Base-by-base conservation (phyloP, 108 stramenopile species). In the Seminavis robusta region DNA sequence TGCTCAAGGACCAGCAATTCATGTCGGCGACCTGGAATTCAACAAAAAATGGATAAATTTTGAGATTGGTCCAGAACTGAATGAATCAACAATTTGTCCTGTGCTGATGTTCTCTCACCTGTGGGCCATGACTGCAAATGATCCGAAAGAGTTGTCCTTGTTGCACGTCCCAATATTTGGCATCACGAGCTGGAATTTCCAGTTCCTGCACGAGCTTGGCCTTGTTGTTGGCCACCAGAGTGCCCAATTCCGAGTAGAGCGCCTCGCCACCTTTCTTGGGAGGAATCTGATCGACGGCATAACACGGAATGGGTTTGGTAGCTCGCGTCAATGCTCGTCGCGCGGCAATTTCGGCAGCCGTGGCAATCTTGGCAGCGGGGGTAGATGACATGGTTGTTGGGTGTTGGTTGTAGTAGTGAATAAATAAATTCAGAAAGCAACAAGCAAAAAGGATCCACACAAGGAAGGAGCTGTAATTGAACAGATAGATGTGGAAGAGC, bases 1-100 rank as follows among this genome's bases (percentile, higher is more conserved):
- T 54, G 33, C 32, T 29, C 4, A 47, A 10, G 9, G 38, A 41
- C 79, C 79, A 80, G 51, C 74, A 73, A 45, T 80, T 80, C 74
- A 80, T 72, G 43, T 80, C 74, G 62, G 79, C 79, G 3, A 80
- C 79, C n/a, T n/a, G n/a, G n/a, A n/a, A n/a, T n/a, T n/a, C n/a
- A n/a, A n/a, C n/a, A n/a, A n/a, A n/a, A n/a, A n/a, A n/a, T n/a
- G n/a, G n/a, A n/a, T n/a, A n/a, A n/a, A n/a, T n/a, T n/a, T n/a
- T n/a, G n/a, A n/a, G n/a, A n/a, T n/a, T n/a, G n/a, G n/a, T n/a
- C n/a, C n/a, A n/a, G n/a, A n/a, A n/a, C n/a, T n/a, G n/a, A n/a
- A n/a, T n/a, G n/a, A n/a, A n/a, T n/a, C n/a, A n/a, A n/a, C n/a
- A n/a, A n/a, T n/a, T n/a, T n/a, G n/a, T n/a, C n/a, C n/a, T n/a